Conservation (phyloP, 441 rosid genomes). For the Gossypium armourianum region DNA sequence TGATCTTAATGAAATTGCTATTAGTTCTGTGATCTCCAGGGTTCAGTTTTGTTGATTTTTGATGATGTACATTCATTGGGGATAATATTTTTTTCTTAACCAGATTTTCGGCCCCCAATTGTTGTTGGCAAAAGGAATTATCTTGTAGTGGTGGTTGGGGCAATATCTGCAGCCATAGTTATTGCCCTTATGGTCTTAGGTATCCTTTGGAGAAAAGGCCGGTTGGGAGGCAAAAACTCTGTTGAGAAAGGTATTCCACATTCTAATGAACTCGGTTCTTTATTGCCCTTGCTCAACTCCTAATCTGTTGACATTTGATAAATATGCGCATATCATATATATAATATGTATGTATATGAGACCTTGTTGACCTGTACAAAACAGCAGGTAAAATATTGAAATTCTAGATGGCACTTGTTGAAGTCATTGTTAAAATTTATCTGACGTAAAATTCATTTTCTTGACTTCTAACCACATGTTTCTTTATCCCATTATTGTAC, state of each 20-base stretch:
- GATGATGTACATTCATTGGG: constrained; percentile 1
- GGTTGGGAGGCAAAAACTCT: constrained; percentile 42
- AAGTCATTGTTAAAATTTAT: not conserved
- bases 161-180: constrained; percentile 29
- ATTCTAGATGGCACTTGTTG: not conserved
- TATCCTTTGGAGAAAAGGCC: constrained; percentile 45
- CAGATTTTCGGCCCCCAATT: constrained; percentile 68
- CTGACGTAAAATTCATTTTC: not conserved
- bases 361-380: not conserved
- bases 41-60: not conserved
- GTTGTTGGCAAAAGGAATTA: constrained; percentile 20
- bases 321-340: not conserved
- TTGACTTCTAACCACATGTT: not conserved
- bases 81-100: constrained; percentile 14
- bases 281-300: not conserved
- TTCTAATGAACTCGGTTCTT: not conserved
- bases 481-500: not conserved
- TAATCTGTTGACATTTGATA: not conserved
- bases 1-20: not conserved
- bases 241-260: constrained; percentile 45
- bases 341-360: not conserved
- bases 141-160: constrained; percentile 25
- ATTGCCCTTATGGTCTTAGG: constrained; percentile 32
- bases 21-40: not conserved
- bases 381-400: not conserved